These are phyloP conservation scores for Circinella umbellata DNA, from an alignment of 371 early-diverging fungal genomes.

Conservation along the genomic window DNA sequence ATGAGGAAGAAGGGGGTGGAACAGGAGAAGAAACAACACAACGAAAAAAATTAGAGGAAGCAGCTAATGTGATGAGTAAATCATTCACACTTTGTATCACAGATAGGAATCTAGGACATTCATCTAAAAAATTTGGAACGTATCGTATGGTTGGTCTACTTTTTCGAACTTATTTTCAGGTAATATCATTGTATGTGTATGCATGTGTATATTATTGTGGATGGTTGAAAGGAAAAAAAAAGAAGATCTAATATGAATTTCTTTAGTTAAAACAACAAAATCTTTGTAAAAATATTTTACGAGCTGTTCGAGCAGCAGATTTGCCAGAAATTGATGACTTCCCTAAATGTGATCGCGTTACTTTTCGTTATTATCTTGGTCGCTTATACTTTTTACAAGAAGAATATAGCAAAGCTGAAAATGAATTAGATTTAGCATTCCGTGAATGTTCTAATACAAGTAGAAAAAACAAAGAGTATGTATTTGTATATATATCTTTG, in stretches of 20 bases:
- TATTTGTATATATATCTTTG: background rate
- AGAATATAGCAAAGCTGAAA: conserved; percentile 75
- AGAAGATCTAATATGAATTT: background rate
- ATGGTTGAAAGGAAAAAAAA: background rate
- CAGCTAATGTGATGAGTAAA: conserved; percentile 86
- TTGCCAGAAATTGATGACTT: conserved; percentile 75
- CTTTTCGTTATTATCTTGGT: conserved; percentile 86
- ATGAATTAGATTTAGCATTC: conserved; percentile 73
- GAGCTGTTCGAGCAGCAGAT: conserved; percentile 75
- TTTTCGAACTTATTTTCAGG: conserved; percentile 85
- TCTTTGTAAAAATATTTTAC: conserved; percentile 81
- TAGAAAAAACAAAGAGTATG: conserved; percentile 62
- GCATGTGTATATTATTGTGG: too few relatives aligned
- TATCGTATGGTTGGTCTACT: conserved; percentile 84
- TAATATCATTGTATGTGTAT: conserved; percentile 26
- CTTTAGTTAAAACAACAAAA: conserved; percentile 73
- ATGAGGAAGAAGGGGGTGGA: conserved; percentile 22
- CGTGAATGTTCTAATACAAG: conserved; percentile 60
- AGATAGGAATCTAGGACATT: conserved; percentile 56
- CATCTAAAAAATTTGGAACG: conserved; percentile 90
- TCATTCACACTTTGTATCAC: conserved; percentile 86
- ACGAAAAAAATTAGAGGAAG: conserved; percentile 75
- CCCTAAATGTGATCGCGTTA: conserved; percentile 86
- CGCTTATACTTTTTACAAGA: conserved; percentile 83
- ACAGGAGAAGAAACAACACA: conserved; percentile 30